Evolutionary conservation across 768 basidiomycete species (phyloP).

Genomic region (Mycena galericulata): DNA sequence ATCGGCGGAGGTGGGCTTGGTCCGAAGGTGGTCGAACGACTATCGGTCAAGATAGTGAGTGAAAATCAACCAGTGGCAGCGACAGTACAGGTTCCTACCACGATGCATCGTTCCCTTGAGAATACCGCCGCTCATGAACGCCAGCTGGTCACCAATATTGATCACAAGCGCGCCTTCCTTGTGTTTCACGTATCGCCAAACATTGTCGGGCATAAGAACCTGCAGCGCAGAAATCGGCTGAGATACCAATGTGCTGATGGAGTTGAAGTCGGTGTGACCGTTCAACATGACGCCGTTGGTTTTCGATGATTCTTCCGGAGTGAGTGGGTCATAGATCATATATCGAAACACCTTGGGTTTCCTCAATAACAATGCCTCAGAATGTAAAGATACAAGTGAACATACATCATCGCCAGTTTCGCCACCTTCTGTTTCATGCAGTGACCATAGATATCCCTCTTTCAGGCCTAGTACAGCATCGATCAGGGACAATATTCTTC

Average conservation of each 20-base stretch:
- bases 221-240: conserved; percentile 50
- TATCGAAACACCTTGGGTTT: conserved; percentile 44
- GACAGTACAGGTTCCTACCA: conserved; percentile 37
- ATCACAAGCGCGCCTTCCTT: conserved; percentile 47
- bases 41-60: conserved; percentile 7
- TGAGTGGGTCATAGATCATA: conserved; percentile 52
- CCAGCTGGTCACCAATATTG: conserved; percentile 50
- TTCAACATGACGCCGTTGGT: conserved; percentile 52
- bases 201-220: conserved; percentile 50
- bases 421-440: conserved; percentile 44
- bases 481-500: conserved; percentile 43
- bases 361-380: not conserved
- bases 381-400: not conserved
- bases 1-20: conserved; percentile 43
- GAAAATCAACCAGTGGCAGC: not conserved
- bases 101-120: conserved; percentile 52
- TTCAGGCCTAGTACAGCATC: conserved; percentile 46
- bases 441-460: conserved; percentile 47
- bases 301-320: conserved; percentile 41
- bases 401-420: conserved; percentile 46
- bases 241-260: conserved; percentile 47
- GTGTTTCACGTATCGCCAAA: conserved; percentile 52
- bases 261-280: conserved; percentile 51
- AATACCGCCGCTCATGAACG: conserved; percentile 50
- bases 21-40: conserved; percentile 49